Base-by-base conservation (phyloP, 1,284 basidiomycete species). In the Abortiporus biennis region DNA sequence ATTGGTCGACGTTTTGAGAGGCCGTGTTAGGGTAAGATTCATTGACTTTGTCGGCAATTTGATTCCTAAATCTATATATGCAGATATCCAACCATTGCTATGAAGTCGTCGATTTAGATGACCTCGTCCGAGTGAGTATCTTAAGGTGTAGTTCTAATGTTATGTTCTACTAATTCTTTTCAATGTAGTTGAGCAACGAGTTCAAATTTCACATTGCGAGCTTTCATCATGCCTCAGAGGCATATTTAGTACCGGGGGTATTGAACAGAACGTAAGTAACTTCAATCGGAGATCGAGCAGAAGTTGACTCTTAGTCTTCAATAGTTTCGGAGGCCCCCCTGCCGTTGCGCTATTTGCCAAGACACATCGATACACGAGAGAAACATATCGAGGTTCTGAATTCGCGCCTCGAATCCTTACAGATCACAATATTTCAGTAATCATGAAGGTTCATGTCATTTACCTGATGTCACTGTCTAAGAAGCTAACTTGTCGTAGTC, bases 211-310 rank as follows among this genome's bases (percentile, higher is more conserved):
- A 80, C 3, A 73, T 91, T 44, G 80, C 86, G 1, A 80, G 83
- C 0, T 83, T 94, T 61, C 92, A 94, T 58, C 89, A 93, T 54
- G 90, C 92, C 0, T 80, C 81, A 47, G 88, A 92, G 55, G 80
- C 90, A 1, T 94, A 88, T 59, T 74, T 94, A 13, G 82, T 92
- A 17, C 87, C 90, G 1, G 80, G 80, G 29, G 61, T 89, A 2
- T 67, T 95, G 42, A 91, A 89, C 59, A 68, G 72, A 55, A 74
- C 81, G 22, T 91, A 77, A 48, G 61, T 39, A 37, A 22, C 23
- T 23, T 8, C 16, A 32, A 36, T 38, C 13, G 32, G 71, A 5
- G n/a, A 38, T 13, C 20, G 20, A 16, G 29, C 21, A 16, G 17
- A 35, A 40, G 9, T 12, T 71, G 66, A 12, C 65, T 64, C 42